Percentiles rank a stretch among this genome's conserved stretches.
Evolutionary conservation across 352 stramenopile species (phyloP).

Genomic region (Phytophthora pini): DNA sequence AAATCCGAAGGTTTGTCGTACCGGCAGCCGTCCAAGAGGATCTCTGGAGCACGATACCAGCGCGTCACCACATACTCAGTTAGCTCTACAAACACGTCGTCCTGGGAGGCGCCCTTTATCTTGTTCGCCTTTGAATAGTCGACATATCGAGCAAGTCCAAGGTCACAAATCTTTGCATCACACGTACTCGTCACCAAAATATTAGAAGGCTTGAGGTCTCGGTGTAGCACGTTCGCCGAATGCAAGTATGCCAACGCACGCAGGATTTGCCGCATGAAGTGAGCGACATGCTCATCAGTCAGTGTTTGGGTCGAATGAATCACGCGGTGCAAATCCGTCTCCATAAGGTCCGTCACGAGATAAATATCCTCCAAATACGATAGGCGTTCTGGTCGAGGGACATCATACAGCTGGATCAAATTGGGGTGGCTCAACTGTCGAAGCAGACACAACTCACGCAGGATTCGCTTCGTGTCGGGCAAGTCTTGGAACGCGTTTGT

Average conservation of each 20-base stretch:
- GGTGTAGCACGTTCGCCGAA: constrained; percentile 96
- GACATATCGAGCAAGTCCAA: constrained; percentile 90
- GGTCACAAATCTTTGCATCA: constrained; percentile 96
- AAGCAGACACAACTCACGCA: constrained; percentile 94
- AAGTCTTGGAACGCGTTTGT: constrained; percentile 82
- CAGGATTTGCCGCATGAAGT: constrained; percentile 98
- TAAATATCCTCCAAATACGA: constrained; percentile 97
- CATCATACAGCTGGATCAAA: constrained; percentile 94
- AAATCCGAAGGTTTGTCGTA: constrained; percentile 83
- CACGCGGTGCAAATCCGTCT: constrained; percentile 92
- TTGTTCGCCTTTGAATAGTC: constrained; percentile 66
- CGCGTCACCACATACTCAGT: constrained; percentile 84
- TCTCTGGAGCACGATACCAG: constrained; percentile 89
- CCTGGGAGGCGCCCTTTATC: constrained; percentile 32
- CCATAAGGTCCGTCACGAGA: constrained; percentile 96
- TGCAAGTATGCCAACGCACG: constrained; percentile 97
- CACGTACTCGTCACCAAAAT: constrained; percentile 98
- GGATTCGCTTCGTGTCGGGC: constrained; percentile 91
- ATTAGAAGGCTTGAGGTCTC: constrained; percentile 96
- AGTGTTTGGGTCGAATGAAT: constrained; percentile 93
- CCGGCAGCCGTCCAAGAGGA: constrained; percentile 90
- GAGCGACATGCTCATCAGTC: constrained; percentile 92
- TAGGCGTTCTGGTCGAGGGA: constrained; percentile 92
- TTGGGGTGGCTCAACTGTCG: constrained; percentile 90
- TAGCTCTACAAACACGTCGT: constrained; percentile 66